Evolutionary conservation across 108 stramenopile genomes (phyloP), one percentile per base, ranked within the genome.

Genomic region (Pseudonitzschia pungens): DNA sequence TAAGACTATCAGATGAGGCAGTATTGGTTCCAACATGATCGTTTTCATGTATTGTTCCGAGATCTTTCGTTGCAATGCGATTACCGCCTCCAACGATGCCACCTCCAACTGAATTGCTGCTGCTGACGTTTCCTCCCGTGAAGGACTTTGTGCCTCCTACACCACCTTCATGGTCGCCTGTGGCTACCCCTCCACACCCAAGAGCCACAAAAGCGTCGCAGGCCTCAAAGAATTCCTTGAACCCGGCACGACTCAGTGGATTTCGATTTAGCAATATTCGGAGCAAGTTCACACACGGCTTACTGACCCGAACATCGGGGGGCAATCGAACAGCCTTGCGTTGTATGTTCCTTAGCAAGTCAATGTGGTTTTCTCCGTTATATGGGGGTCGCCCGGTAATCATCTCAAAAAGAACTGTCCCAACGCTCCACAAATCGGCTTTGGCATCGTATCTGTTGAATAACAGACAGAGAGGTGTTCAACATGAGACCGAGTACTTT

Each of bases 351-450:
- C 89, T 76, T 40, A 96, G 68, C 32, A 96, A 72, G 71, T 96
- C 95, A 80, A 94, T 87, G 71, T 96, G 95, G 74, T 96, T 94
- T 70, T 92, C 91, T 27, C 95, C 95, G 68, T 93, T 82, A 78
- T 92, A 96, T 0, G 95, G 95, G 11, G 95, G 91, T 33, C 76
- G 69, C 26, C 95, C 95, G 2, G 92, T 80, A 55, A 99, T 82
- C 97, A 99, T 98, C 81, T 99, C 98, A 82, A 93, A 99, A 10
- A 98, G 65, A 10, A 99, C 96, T 22, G 96, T 91, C 51, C 98
- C 98, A 3, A 96, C 97, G 54, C 92, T 94, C 98, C 98, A 99
- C 2, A 99, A 82, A 83, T 99, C 98, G 14, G 98, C 98, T 72
- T 98, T 97, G 43, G 94, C 92, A 74, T 97, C 96, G 66, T 99